Evolutionary conservation across 78 protist genomes (phyloP).

Genomic region (Dictyostelium firmibasis): DNA sequence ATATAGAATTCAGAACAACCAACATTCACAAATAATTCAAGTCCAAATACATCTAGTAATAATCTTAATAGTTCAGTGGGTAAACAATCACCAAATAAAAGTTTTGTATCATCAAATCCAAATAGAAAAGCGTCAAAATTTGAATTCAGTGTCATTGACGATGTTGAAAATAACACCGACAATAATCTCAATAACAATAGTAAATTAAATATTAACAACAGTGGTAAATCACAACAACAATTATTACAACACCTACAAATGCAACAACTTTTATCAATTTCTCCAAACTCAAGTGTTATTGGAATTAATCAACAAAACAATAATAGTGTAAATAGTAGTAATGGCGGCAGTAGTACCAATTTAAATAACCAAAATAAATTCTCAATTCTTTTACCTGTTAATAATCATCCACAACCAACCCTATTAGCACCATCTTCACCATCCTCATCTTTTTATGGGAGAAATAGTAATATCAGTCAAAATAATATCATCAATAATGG

Average conservation of each 20-base stretch:
- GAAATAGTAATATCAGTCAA: neutral
- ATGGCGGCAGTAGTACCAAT: neutral
- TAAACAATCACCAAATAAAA: neutral
- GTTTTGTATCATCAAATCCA: neutral
- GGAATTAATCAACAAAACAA: neutral
- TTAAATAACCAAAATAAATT: slow-evolving; percentile 1
- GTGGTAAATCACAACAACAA: neutral
- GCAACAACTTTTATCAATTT: slow-evolving; percentile 24
- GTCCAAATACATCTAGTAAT: neutral
- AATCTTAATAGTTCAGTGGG: neutral
- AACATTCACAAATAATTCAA: slow-evolving; percentile 9
- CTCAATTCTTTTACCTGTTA: slow-evolving; percentile 38
- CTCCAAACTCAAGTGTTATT: neutral
- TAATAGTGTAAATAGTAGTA: neutral
- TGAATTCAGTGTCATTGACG: neutral
- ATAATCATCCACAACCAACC: neutral
- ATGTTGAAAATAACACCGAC: neutral
- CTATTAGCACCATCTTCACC: slow-evolving; percentile 12
- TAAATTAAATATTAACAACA: neutral
- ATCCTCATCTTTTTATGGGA: neutral
- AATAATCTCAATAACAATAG: neutral
- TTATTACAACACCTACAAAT: neutral
- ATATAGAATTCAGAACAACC: slow-evolving; percentile 47
- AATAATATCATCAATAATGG: neutral
- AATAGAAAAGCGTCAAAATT: slow-evolving; percentile 51